Evolutionary conservation across 768 basidiomycete genomes (phyloP).

Genomic region (Tulasnella sp.): DNA sequence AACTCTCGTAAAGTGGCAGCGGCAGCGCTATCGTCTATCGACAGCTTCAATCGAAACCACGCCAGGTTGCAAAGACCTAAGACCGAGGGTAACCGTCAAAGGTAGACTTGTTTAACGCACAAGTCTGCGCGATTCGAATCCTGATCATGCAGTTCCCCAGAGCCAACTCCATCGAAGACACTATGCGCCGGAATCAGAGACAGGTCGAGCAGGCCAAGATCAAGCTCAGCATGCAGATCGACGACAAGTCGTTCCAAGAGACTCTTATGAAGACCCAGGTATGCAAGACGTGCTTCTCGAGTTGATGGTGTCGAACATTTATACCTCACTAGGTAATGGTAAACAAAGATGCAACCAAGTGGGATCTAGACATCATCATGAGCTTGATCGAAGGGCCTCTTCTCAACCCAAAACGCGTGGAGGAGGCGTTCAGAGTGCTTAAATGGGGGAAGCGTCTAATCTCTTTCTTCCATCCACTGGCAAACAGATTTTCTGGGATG

Average conservation of each 20-base stretch:
- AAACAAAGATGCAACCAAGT: slow-evolving; percentile 81
- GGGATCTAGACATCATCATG: slow-evolving; percentile 84
- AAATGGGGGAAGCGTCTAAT: slow-evolving; percentile 87
- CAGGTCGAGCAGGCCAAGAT: slow-evolving; percentile 87
- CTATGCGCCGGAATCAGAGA: slow-evolving; percentile 76
- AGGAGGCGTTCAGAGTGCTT: slow-evolving; percentile 87
- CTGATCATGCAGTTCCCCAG: slow-evolving; percentile 33
- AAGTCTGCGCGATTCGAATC: neutral
- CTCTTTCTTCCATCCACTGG: slow-evolving; percentile 88
- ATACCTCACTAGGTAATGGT: slow-evolving; percentile 55
- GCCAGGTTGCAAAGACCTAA: slow-evolving; percentile 54
- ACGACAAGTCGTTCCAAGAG: slow-evolving; percentile 84
- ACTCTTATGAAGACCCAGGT: slow-evolving; percentile 83
- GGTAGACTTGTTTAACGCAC: slow-evolving; percentile 39
- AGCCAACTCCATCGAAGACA: slow-evolving; percentile 56
- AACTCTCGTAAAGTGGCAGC: slow-evolving; percentile 77
- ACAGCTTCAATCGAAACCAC: slow-evolving; percentile 88
- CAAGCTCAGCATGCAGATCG: slow-evolving; percentile 88
- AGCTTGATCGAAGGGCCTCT: slow-evolving; percentile 90
- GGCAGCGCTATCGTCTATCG: slow-evolving; percentile 76
- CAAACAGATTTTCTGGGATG: slow-evolving; percentile 74
- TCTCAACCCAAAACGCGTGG: slow-evolving; percentile 81
- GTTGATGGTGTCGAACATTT: neutral
- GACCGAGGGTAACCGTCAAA: slow-evolving; percentile 51
- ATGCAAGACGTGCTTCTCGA: slow-evolving; percentile 9